phyloP scores from a whole-genome alignment of 352 stramenopile genomes.

The Globisporangium paroecandrum region DNA sequence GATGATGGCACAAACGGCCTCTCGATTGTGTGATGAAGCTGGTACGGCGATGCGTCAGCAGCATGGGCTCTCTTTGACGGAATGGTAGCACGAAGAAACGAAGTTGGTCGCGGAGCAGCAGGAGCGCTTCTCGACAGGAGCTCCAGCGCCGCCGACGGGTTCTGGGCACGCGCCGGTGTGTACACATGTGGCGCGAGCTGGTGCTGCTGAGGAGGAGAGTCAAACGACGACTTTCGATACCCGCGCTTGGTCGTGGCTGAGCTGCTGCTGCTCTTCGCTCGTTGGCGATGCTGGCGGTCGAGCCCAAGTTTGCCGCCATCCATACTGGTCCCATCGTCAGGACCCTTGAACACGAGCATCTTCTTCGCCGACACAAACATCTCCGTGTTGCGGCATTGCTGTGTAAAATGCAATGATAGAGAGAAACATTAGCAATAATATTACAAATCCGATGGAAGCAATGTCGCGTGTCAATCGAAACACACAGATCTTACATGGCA shows the following conservation, averaged over 20 bases:
- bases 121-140: slow-evolving; percentile 59
- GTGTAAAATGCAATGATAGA: not conserved
- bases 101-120: slow-evolving; percentile 18
- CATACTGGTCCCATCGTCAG: slow-evolving; percentile 1
- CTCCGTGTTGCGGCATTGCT: slow-evolving; percentile 71
- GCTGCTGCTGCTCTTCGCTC: slow-evolving; percentile 11
- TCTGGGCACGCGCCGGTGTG: slow-evolving; percentile 8
- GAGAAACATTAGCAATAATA: not conserved
- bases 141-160: slow-evolving; percentile 31
- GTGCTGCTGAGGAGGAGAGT: slow-evolving; percentile 11
- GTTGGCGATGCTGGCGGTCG: not conserved
- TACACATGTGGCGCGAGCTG: slow-evolving; percentile 1
- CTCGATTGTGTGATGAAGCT: not conserved
- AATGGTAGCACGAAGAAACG: slow-evolving; percentile 13
- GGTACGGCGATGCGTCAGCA: slow-evolving; percentile 1
- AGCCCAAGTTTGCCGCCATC: not conserved
- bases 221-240: slow-evolving; percentile 24
- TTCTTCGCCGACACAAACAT: slow-evolving; percentile 67
- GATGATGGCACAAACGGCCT: not conserved
- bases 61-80: slow-evolving; percentile 30
- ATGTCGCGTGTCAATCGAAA: not conserved
- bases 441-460: not conserved
- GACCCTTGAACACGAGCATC: slow-evolving; percentile 49
- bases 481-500: slow-evolving; percentile 47
- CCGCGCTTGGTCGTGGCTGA: slow-evolving; percentile 17